A percentile compares a stretch with the other conserved stretches of the same genome.
phyloP scores from a whole-genome alignment of 1,139 yeast genomes.

The Pichia sp. region DNA sequence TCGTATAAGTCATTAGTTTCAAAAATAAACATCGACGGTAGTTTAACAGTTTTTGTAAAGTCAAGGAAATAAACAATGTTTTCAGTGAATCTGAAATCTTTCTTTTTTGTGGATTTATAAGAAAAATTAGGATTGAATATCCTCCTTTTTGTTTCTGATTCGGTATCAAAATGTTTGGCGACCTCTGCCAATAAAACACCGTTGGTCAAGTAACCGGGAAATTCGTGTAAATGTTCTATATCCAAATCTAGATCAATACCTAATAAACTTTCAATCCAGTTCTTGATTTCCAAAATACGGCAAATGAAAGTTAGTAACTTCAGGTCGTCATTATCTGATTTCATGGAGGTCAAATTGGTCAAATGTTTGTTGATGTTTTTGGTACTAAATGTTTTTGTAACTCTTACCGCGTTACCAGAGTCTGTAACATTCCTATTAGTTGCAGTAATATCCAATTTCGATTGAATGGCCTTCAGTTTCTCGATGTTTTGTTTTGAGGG shows the following conservation, averaged over 20 bases:
- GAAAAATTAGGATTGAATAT: neutral
- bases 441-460: slow-evolving; percentile 12
- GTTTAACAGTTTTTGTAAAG: slow-evolving; percentile 58
- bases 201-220: slow-evolving; percentile 54
- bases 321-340: slow-evolving; percentile 20
- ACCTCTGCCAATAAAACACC: slow-evolving; percentile 83
- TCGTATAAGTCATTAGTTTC: slow-evolving; percentile 92
- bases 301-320: slow-evolving; percentile 70
- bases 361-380: slow-evolving; percentile 9
- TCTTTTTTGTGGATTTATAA: slow-evolving; percentile 12
- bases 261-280: slow-evolving; percentile 60
- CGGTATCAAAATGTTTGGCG: slow-evolving; percentile 50
- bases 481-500: slow-evolving; percentile 27
- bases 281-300: slow-evolving; percentile 78
- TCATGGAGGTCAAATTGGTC: slow-evolving; percentile 17
- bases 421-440: neutral
- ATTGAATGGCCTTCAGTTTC: slow-evolving; percentile 23
- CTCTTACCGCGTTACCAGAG: slow-evolving; percentile 1
- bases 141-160: slow-evolving; percentile 46
- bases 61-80: slow-evolving; percentile 81
- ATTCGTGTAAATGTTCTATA: slow-evolving; percentile 43
- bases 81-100: slow-evolving; percentile 73
- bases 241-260: slow-evolving; percentile 43
- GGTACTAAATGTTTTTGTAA: slow-evolving; percentile 15
- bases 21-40: slow-evolving; percentile 83